Evolutionary conservation across 2,329 filamentous ascomycete species (phyloP).

Genomic region (Pseudocercospora macadamiae): DNA sequence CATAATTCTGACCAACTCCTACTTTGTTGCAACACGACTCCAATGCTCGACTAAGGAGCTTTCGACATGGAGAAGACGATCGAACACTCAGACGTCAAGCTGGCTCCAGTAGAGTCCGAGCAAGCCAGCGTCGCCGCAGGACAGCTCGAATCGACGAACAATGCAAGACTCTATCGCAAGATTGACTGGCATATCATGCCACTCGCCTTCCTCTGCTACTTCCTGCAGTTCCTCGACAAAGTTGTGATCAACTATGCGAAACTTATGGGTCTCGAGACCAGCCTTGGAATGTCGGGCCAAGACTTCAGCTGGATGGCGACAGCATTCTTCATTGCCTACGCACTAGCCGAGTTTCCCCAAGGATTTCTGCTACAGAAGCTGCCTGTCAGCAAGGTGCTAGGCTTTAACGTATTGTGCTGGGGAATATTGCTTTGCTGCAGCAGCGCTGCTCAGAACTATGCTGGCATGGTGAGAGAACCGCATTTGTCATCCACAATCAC

Average conservation of each 20-base stretch:
- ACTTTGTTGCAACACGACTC: no score
- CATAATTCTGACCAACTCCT: no score
- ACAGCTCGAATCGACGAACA: no score
- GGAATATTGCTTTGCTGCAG: no score
- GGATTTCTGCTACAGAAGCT: conserved; percentile 47
- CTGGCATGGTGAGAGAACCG: no score
- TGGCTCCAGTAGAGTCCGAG: no score
- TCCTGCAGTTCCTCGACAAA: conserved; percentile 66
- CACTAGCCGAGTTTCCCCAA: conserved; percentile 46
- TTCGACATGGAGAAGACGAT: no score
- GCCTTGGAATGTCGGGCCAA: conserved; percentile 49
- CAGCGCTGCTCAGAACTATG: no score
- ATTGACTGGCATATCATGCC: conserved; percentile 63
- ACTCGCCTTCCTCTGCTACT: conserved; percentile 63
- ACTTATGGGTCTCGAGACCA: conserved; percentile 59
- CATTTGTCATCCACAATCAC: background rate
- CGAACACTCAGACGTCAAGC: no score
- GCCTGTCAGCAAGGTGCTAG: conserved; percentile 36
- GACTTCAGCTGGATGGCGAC: conserved; percentile 55
- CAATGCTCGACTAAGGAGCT: no score
- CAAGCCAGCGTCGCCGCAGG: no score
- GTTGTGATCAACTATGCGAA: conserved; percentile 67
- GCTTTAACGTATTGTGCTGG: background rate
- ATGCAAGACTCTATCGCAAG: conserved; percentile 49
- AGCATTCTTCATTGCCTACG: conserved; percentile 54